These are phyloP conservation scores for Plantago coronopus DNA, from an alignment of 305 asterid species.

Conservation along the genomic window DNA sequence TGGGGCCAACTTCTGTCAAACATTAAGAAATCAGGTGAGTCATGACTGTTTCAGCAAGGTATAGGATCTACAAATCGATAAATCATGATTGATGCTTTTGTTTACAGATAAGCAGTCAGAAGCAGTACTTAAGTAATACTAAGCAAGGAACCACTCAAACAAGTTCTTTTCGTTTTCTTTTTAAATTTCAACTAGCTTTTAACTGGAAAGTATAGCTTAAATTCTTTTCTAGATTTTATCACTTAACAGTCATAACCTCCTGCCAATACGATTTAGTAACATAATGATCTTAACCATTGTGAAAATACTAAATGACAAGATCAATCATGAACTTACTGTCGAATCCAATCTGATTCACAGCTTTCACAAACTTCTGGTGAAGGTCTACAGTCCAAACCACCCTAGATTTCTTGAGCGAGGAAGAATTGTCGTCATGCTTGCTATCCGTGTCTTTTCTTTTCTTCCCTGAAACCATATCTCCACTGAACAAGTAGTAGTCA, in stretches of 20 bases:
- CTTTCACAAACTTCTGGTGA: constrained; percentile 91
- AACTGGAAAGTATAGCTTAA: neutral
- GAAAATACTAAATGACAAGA: neutral
- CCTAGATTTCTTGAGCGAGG: constrained; percentile 68
- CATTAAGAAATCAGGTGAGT: constrained; percentile 6
- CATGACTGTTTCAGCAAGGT: neutral
- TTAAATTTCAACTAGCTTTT: neutral
- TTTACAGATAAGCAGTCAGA: no score
- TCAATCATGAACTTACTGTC: constrained; percentile 51
- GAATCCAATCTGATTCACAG: constrained; percentile 82
- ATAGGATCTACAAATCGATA: no score
- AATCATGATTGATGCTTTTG: no score
- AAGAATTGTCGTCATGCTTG: constrained; percentile 54
- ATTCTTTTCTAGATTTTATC: no score
- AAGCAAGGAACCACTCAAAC: no score
- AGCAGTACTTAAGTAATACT: no score
- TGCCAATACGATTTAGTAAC: neutral
- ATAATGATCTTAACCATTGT: neutral
- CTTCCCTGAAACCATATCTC: constrained; percentile 51
- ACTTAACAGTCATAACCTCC: no score
- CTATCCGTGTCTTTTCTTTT: constrained; percentile 59
- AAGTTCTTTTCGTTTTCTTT: neutral
- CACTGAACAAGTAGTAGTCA: constrained; percentile 48
- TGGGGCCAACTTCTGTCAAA: constrained; percentile 85
- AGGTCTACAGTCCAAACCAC: constrained; percentile 94